Base-by-base conservation (phyloP, 2,329 filamentous ascomycete species). In the Calonectria pauciramosa region DNA sequence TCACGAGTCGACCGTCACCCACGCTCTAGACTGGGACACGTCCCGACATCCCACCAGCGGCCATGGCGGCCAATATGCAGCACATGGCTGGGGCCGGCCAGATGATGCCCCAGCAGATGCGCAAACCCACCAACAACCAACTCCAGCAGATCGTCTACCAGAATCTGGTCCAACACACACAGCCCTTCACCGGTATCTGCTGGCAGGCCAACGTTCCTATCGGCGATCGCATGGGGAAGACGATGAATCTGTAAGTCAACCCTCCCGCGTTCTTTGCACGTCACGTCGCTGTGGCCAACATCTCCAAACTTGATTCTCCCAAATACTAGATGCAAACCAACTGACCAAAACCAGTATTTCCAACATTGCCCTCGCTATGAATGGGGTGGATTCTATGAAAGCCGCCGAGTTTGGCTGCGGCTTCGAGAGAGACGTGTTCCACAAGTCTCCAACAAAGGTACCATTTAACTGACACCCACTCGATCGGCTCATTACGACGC, bases 51-150 rank as follows among this genome's bases (percentile, higher is more conserved):
- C 71, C 67, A 56, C 72, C 72, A 75, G 88, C 88, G 86, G 88
- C 88, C 84, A 92, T 92, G 90, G 90, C 90, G 86, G 90, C 88
- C 82, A 91, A 91, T 79, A 89, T 91, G 85, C 88, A 88, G 83
- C 90, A 90, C 80, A 91, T 91, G 89, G 86, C 85, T 82, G 85
- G 84, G 75, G 85, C 84, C 77, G 86, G 85, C 82, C 85, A 86
- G 73, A 87, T 88, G 83, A 85, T 88, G 82, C 85, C 85, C 79
- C 85, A 87, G 75, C 86, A 87, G 75, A 82, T 85, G 78, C 83
- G 85, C 75, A 82, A 82, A 63, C 80, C 81, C 54, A 78, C 77
- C 67, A 68, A 52, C 20, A 76, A 78, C 52, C 84, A 85, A 75
- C 77, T 86, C 28, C 85, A 86, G 65, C 82, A 86, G 51, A 77